Base-by-base conservation (phyloP, 352 stramenopile species). In the Pythium sukuiense region DNA sequence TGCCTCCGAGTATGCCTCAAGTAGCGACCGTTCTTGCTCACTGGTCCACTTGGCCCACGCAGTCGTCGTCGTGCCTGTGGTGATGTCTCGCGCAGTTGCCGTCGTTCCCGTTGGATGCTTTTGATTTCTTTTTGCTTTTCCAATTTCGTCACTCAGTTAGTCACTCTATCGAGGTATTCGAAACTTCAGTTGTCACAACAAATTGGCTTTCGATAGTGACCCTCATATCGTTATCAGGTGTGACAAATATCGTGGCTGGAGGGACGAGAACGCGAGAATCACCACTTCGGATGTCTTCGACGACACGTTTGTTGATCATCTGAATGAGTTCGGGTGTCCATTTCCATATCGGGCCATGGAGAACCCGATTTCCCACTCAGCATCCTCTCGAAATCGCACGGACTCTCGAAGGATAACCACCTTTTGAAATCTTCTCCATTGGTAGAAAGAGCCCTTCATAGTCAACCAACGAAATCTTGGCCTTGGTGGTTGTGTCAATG, bases 371-470 rank as follows among this genome's bases (percentile, higher is more conserved):
- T 53, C 57, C 71, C 72, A 79, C 3, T 63, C 55, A 2, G 69
- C 69, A 35, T 79, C 72, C 6, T 70, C 49, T 2, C n/a, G 8
- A 52, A 79, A 76, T 1, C 72, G 59, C 13, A 76, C 57, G 11
- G 52, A 67, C 13, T 76, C 69, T 6, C 54, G 63, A 12, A 54
- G 54, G 6, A 46, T 32, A 20, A 67, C 35, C 2, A 75, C 43
- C 24, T 43, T 63, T 16, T 39, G 9, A 27, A 63, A 55, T 24
- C 30, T 3, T 43, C 30, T 20, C 52, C 52, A 58, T 24, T 46
- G 52, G 6, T 26, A 5, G 30, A 58, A 58, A n/a, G n/a, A n/a
- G n/a, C 18, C 30, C 52, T 27, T 58, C 52, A 26, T 46, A 45
- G 18, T 58, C 52, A 26, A 26, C 16, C 7, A 26, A 14, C 6